A percentile compares a stretch with the other conserved stretches of the same genome.
These are phyloP conservation scores for Leccinum cinnamomeum DNA, from an alignment of 1,284 basidiomycete genomes.

Conservation along the genomic window DNA sequence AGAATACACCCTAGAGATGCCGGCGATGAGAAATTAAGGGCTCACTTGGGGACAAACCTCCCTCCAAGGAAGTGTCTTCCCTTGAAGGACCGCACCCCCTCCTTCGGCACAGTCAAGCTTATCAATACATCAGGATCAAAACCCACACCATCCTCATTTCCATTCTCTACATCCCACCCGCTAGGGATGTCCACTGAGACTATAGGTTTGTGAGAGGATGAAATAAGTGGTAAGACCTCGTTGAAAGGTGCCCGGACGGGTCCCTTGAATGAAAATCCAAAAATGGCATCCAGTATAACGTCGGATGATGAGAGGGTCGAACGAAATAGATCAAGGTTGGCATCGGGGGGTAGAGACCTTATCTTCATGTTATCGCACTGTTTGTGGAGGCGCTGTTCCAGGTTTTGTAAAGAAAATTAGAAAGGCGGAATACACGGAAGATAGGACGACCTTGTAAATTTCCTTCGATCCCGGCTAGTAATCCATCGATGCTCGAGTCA, in stretches of 20 bases:
- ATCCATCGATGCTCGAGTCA: slow-evolving; percentile 5
- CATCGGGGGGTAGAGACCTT: slow-evolving; percentile 56
- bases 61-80: slow-evolving; percentile 83
- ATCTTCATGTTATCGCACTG: slow-evolving; percentile 92
- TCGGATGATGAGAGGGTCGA: slow-evolving; percentile 65
- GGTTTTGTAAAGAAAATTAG: neutral
- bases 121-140: slow-evolving; percentile 79
- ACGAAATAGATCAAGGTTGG: slow-evolving; percentile 49
- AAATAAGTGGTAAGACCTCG: slow-evolving; percentile 66
- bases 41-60: slow-evolving; percentile 85
- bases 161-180: slow-evolving; percentile 92
- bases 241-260: slow-evolving; percentile 91
- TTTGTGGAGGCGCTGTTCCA: slow-evolving; percentile 65
- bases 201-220: slow-evolving; percentile 68
- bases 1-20: slow-evolving; percentile 1
- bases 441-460: slow-evolving; percentile 66
- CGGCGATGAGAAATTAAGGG: slow-evolving; percentile 8
- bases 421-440: neutral
- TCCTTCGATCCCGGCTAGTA: slow-evolving; percentile 82
- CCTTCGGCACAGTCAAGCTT: slow-evolving; percentile 93
- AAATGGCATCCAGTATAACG: slow-evolving; percentile 93
- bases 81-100: slow-evolving; percentile 74
- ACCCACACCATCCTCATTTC: slow-evolving; percentile 58
- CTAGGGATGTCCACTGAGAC: slow-evolving; percentile 95
- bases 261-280: slow-evolving; percentile 95